Percentiles rank a stretch among this genome's conserved stretches.
Conservation (phyloP, 805 yeast species). For the Lachancea thermotolerans region DNA sequence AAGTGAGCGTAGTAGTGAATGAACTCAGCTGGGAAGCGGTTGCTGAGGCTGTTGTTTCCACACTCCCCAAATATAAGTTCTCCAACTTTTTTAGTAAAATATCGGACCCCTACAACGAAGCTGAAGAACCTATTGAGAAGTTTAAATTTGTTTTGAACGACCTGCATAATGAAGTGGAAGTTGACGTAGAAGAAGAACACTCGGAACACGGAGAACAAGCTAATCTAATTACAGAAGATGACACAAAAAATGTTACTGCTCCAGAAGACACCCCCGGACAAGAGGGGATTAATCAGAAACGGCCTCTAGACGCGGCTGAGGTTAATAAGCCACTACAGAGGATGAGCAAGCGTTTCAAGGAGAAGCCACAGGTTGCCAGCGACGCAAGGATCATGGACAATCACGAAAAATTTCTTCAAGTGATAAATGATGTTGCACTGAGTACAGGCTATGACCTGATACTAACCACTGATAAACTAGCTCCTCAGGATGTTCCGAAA, state of each 20-base stretch:
- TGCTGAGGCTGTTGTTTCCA: slow-evolving; percentile 18
- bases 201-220: slow-evolving; percentile 2
- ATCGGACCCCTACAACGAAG: slow-evolving; percentile 46
- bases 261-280: slow-evolving; percentile 9
- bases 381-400: slow-evolving; percentile 10
- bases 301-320: slow-evolving; percentile 17
- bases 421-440: slow-evolving; percentile 9
- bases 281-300: slow-evolving; percentile 2
- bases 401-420: slow-evolving; percentile 18
- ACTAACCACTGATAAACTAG: slow-evolving; percentile 5
- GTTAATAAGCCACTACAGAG: slow-evolving; percentile 28
- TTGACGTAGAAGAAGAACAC: slow-evolving; percentile 5
- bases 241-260: slow-evolving; percentile 13
- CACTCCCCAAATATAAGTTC: slow-evolving; percentile 36
- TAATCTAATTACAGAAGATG: slow-evolving; percentile 7
- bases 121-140: slow-evolving; percentile 43
- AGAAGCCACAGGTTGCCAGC: slow-evolving; percentile 20
- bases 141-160: slow-evolving; percentile 32
- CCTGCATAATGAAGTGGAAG: slow-evolving; percentile 3
- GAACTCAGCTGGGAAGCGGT: slow-evolving; percentile 29
- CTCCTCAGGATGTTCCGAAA: slow-evolving; percentile 6
- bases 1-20: slow-evolving; percentile 16
- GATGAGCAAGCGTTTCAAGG: slow-evolving; percentile 37
- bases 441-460: slow-evolving; percentile 1
- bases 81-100: slow-evolving; percentile 29